Evolutionary conservation across 352 stramenopile species (phyloP), one percentile per base, ranked within the genome.

Genomic region (Pythium coloratum): DNA sequence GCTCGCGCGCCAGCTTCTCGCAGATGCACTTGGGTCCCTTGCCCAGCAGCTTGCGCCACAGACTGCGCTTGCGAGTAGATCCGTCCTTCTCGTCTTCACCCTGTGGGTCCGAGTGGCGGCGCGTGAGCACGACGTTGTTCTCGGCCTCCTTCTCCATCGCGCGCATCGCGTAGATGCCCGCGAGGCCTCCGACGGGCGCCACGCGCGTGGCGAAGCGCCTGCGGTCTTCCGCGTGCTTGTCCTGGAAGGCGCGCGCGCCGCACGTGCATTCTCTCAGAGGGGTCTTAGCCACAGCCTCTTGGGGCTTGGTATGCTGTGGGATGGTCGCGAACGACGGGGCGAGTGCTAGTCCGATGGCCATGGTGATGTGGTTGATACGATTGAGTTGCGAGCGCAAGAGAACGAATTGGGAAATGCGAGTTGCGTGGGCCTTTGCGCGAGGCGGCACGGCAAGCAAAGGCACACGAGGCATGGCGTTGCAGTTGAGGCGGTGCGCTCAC

Each of bases 21-120:
- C 79, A 88, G 26, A 82, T 67, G 67, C 79, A 88, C 73, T 88
- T 88, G 59, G 79, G 79, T 4, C 79, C 79, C 36, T 81, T 79
- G 32, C 79, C 76, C 28, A 88, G 55, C 24, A 88, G 55, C 61
- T 85, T 85, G 62, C 79, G 77, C 79, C 79, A 88, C 30, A 85
- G 68, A 59, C 76, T 85, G 58, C 76, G 79, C 69, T 85, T 82
- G 28, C 66, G 70, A 38, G 36, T 46, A 2, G 40, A 32, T 13
- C 16, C 34, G 6, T 32, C n/a, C 40, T 46, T 33, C 13, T 55
- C 49, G 32, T 70, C 57, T n/a, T 59, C 59, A 28, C 56, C 44
- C n/a, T 46, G 5, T 30, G 42, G 34, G 1, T 62, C 40, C 16
- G 24, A 49, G 57, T 50, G 56, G 55, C 69, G 69, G 47, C 53